Percentiles rank a stretch among this genome's conserved stretches.
Evolutionary conservation across 805 yeast species (phyloP).

Genomic region (Candida golubevii): DNA sequence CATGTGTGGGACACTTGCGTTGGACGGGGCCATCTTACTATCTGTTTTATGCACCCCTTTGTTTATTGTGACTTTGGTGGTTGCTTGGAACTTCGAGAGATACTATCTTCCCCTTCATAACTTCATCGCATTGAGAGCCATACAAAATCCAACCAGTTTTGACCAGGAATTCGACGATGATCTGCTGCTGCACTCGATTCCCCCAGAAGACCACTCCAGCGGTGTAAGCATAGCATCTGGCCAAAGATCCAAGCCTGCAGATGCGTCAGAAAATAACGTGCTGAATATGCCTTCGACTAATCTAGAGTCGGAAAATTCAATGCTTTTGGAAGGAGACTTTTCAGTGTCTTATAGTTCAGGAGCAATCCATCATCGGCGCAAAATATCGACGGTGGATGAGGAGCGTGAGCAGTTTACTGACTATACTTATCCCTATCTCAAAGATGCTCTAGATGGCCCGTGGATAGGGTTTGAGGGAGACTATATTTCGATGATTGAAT

Average conservation of each 20-base stretch:
- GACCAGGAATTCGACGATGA: slow-evolving; percentile 43
- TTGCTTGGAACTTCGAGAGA: slow-evolving; percentile 48
- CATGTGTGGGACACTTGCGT: slow-evolving; percentile 60
- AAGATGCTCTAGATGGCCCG: slow-evolving; percentile 49
- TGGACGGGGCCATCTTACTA: slow-evolving; percentile 51
- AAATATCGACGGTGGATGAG: slow-evolving; percentile 52
- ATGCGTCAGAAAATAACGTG: neutral
- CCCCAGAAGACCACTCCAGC: slow-evolving; percentile 4
- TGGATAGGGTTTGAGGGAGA: slow-evolving; percentile 57
- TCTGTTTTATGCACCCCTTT: slow-evolving; percentile 49
- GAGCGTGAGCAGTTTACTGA: slow-evolving; percentile 49
- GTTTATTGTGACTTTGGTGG: slow-evolving; percentile 41
- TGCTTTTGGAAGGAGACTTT: slow-evolving; percentile 17
- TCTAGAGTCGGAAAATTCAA: slow-evolving; percentile 7
- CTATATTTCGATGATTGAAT: slow-evolving; percentile 39
- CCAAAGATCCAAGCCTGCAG: neutral
- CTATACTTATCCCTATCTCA: slow-evolving; percentile 47
- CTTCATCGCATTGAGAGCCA: slow-evolving; percentile 58
- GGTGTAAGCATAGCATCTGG: slow-evolving; percentile 3
- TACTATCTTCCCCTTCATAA: slow-evolving; percentile 50
- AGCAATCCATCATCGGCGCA: slow-evolving; percentile 23
- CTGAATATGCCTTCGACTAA: neutral
- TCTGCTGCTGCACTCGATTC: slow-evolving; percentile 13
- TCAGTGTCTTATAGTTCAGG: slow-evolving; percentile 10
- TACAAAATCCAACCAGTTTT: slow-evolving; percentile 39